Base-by-base conservation (phyloP, 192 early-diverging fungal species). In the Gryganskiella cystojenkinii region DNA sequence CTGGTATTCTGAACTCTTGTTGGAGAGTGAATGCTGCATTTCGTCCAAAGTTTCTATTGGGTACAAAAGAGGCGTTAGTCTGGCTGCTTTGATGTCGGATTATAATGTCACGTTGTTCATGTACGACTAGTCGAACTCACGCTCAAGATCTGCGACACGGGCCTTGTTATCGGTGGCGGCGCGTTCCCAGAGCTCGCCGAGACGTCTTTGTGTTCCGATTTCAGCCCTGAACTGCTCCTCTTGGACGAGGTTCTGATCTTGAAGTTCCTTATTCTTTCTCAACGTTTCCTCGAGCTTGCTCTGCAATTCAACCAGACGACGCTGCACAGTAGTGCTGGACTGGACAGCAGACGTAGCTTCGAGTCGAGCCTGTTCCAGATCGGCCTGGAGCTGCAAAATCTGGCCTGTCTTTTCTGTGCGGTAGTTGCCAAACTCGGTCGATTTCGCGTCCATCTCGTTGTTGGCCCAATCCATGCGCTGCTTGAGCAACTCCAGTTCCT, bases 381-480 rank as follows among this genome's bases (percentile, higher is more conserved):
- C 82, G 30, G 67, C 49, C 8, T 87, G 80, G 20, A 86, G 70
- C 35, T 88, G 79, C 3, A 81, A 66, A 20, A 87, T 57, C 42
- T 88, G 86, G 17, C 81, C 69, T 0, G 60, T 44, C 72, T 89
- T 90, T 19, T 88, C 82, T 31, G 82, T 73, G 24, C 90, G 81
- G 61, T 89, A 89, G 6, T 62, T 70, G 45, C 67, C 70, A 28
- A 90, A 64, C 35, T 90, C 83, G 14, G 75, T 76, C 1, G 81
- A 45, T 57, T 89, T 88, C 9, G 86, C 78, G n/a, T 75, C 76
- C 53, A 93, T 70, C 61, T 95, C 92, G n/a, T 81, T 80, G 71
- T 86, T 91, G 20, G 89, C 65, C 93, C 91, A 95, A 11, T 86
- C 82, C 25, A 78, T 81, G 58, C 87, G 85, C 62, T 83, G 84